Evolutionary conservation across 148 eudicot species (phyloP).

Genomic region (Amaranthus palmeri): DNA sequence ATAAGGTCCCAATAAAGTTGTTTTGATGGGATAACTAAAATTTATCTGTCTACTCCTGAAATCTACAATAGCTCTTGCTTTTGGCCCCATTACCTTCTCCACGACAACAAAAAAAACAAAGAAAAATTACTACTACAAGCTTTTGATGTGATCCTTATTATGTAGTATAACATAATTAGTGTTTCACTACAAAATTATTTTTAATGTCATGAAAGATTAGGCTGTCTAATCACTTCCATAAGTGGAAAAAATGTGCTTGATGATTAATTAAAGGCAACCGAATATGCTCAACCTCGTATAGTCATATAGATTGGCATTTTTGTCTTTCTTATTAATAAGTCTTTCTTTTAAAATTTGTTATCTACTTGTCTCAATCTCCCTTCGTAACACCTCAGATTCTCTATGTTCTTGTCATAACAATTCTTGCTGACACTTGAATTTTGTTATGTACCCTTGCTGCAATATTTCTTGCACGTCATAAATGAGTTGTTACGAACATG

Average conservation of each 20-base stretch:
- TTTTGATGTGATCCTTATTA: neutral
- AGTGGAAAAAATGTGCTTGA: neutral
- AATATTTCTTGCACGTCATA: too few relatives aligned
- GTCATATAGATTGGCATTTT: neutral
- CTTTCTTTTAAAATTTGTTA: neutral
- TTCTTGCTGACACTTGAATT: too few relatives aligned
- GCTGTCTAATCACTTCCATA: neutral
- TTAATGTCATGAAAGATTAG: neutral
- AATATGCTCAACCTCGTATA: neutral
- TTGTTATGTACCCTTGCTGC: too few relatives aligned
- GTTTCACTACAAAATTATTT: neutral
- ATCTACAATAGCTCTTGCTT: neutral
- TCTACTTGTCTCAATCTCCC: neutral
- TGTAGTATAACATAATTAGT: neutral
- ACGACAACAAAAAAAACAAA: neutral
- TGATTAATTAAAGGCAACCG: neutral
- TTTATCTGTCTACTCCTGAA: neutral
- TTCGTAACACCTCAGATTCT: neutral
- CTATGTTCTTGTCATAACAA: neutral
- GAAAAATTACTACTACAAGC: neutral
- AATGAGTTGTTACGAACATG: too few relatives aligned
- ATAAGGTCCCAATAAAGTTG: neutral
- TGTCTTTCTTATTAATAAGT: neutral
- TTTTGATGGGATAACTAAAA: neutral
- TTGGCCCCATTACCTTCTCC: neutral